These are phyloP conservation scores for Acanthochlamys bracteata DNA, from an alignment of 106 monocot genomes.

Conservation along the genomic window DNA sequence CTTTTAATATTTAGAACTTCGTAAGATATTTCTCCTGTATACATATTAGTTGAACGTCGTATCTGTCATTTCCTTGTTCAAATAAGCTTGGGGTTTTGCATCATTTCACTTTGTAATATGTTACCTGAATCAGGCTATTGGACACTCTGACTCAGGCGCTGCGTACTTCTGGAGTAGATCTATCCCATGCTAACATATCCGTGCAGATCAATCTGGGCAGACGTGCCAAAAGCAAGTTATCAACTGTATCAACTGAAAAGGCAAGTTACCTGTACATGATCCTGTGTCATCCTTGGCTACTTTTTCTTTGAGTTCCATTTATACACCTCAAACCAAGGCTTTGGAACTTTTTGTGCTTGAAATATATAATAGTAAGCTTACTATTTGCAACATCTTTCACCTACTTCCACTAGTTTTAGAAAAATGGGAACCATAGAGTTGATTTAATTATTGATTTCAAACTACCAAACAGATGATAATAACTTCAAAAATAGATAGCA, in stretches of 20 bases:
- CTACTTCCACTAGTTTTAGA: too few relatives aligned
- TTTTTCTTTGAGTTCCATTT: too few relatives aligned
- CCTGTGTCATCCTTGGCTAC: too few relatives aligned
- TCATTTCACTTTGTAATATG: background rate
- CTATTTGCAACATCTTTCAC: too few relatives aligned
- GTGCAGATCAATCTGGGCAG: conserved; percentile 57
- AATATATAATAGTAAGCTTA: too few relatives aligned
- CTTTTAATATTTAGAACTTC: background rate
- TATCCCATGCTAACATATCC: conserved; percentile 45
- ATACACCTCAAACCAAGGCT: too few relatives aligned
- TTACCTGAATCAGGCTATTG: conserved; percentile 25
- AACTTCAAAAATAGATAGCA: too few relatives aligned
- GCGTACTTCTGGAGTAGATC: conserved; percentile 48
- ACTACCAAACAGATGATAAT: too few relatives aligned
- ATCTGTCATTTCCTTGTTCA: background rate
- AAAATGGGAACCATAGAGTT: too few relatives aligned
- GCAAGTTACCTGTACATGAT: too few relatives aligned
- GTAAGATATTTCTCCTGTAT: background rate
- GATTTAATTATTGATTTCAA: too few relatives aligned
- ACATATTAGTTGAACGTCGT: background rate
- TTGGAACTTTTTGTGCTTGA: too few relatives aligned
- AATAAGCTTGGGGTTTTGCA: background rate
- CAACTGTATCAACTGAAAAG: conserved; percentile 24
- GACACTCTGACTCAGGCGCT: conserved; percentile 35
- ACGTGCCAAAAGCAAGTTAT: conserved; percentile 17